Percentiles rank a stretch among this genome's conserved stretches.
These are phyloP conservation scores for Cercospora nicotianae DNA, from an alignment of 2,329 filamentous ascomycete species.

Conservation along the genomic window DNA sequence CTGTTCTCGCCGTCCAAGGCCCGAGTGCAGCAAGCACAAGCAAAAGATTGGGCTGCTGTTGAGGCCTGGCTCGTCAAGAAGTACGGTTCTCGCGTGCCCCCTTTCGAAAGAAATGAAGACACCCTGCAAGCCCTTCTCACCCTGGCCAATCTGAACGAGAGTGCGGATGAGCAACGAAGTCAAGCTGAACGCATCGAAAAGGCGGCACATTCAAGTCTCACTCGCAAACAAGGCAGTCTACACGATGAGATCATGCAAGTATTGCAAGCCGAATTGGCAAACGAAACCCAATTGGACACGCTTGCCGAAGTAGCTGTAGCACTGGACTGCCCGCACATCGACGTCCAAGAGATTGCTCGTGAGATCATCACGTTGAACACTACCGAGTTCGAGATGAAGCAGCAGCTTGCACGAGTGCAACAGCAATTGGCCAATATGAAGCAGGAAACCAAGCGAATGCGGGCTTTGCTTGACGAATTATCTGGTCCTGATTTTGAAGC, in stretches of 20 bases:
- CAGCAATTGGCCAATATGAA: conserved; percentile 31
- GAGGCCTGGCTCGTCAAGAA: conserved; percentile 78
- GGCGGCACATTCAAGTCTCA: conserved; percentile 58
- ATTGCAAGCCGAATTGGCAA: conserved; percentile 30
- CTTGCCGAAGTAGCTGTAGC: conserved; percentile 42
- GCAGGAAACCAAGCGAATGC: conserved; percentile 27
- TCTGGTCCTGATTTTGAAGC: conserved; percentile 41
- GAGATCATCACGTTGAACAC: conserved; percentile 21
- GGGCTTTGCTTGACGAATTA: conserved; percentile 29
- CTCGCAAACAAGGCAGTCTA: conserved; percentile 25
- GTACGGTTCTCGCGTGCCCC: conserved; percentile 63
- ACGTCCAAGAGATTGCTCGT: conserved; percentile 31
- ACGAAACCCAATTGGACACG: conserved; percentile 34
- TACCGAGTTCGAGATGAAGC: conserved; percentile 31
- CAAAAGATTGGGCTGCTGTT: conserved; percentile 88
- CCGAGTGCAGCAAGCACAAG: conserved; percentile 74
- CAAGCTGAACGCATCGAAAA: conserved; percentile 61
- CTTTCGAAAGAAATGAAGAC: conserved; percentile 83
- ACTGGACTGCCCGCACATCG: conserved; percentile 38
- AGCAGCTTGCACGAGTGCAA: conserved; percentile 32
- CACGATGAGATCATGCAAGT: conserved; percentile 25
- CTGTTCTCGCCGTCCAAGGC: conserved; percentile 63
- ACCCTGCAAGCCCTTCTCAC: conserved; percentile 75
- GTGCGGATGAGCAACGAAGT: conserved; percentile 68
- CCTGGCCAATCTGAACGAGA: conserved; percentile 73